Percentiles rank a stretch among this genome's conserved stretches.
Evolutionary conservation across 495 filamentous ascomycete species (phyloP).

Genomic region (Neohortaea acidophila): DNA sequence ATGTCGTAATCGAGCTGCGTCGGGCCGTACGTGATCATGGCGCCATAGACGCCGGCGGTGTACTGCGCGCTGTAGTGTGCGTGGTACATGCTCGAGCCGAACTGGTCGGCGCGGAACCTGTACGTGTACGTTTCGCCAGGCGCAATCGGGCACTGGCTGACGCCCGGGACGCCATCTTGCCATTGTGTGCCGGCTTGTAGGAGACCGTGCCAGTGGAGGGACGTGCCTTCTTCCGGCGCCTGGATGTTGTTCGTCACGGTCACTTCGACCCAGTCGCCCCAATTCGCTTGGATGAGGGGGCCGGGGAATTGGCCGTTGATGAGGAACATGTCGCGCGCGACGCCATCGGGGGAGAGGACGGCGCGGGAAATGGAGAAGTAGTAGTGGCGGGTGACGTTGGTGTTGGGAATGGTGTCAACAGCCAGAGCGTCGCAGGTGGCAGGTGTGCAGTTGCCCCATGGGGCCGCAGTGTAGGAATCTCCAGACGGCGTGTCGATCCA

Average conservation of each 20-base stretch:
- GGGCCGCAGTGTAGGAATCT: not conserved
- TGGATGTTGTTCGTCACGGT: slow-evolving; percentile 15
- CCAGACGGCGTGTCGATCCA: slow-evolving; percentile 4
- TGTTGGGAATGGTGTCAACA: slow-evolving; percentile 8
- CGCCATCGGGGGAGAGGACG: slow-evolving; percentile 32
- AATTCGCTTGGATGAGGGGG: slow-evolving; percentile 19
- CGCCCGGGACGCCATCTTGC: slow-evolving; percentile 17
- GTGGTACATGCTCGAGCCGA: slow-evolving; percentile 17
- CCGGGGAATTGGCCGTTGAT: slow-evolving; percentile 27
- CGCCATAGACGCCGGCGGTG: slow-evolving; percentile 16
- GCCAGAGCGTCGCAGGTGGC: slow-evolving; percentile 8
- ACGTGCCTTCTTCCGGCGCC: slow-evolving; percentile 15
- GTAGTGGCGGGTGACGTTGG: slow-evolving; percentile 33
- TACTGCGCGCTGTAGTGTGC: slow-evolving; percentile 19
- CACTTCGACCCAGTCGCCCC: slow-evolving; percentile 20
- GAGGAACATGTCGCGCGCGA: slow-evolving; percentile 31
- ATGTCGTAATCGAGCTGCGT: slow-evolving; percentile 11
- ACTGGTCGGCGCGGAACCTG: slow-evolving; percentile 14
- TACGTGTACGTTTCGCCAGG: slow-evolving; percentile 19
- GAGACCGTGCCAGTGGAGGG: slow-evolving; percentile 20
- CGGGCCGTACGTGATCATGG: slow-evolving; percentile 20
- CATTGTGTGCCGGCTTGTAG: slow-evolving; percentile 14
- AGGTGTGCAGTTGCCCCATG: slow-evolving; percentile 13
- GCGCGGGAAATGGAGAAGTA: slow-evolving; percentile 39
- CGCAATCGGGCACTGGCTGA: slow-evolving; percentile 20